phyloP scores from a whole-genome alignment of 1,139 yeast species.

The Kodamaea sp. region DNA sequence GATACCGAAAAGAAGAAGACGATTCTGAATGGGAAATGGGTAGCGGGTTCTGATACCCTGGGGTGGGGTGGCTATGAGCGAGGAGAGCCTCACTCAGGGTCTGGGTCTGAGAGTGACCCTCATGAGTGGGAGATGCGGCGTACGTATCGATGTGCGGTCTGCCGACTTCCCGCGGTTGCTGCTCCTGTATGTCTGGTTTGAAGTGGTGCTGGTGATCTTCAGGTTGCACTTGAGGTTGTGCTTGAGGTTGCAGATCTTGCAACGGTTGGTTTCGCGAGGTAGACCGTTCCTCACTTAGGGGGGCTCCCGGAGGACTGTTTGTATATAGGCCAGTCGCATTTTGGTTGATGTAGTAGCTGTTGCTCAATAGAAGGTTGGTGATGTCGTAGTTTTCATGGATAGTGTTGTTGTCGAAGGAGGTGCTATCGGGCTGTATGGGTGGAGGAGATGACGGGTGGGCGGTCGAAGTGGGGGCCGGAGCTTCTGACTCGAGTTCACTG shows the following conservation, averaged over 20 bases:
- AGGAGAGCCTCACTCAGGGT: too few relatives aligned
- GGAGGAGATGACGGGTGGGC: background rate
- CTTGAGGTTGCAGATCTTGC: slow-evolving; percentile 7
- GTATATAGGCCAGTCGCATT: slow-evolving; percentile 1
- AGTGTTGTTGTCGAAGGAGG: slow-evolving; percentile 15
- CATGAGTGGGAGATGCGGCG: too few relatives aligned
- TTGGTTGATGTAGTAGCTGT: slow-evolving; percentile 11
- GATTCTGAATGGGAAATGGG: slow-evolving; percentile 4
- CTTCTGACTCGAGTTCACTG: background rate
- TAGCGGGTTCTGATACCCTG: background rate
- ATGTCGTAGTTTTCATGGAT: slow-evolving; percentile 26
- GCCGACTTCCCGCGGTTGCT: too few relatives aligned
- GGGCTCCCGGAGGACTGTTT: background rate
- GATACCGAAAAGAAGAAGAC: slow-evolving; percentile 1
- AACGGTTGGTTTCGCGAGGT: slow-evolving; percentile 3
- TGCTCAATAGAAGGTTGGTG: slow-evolving; percentile 23
- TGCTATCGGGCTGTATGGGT: slow-evolving; percentile 1
- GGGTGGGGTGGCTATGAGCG: too few relatives aligned
- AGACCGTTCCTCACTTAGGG: slow-evolving; percentile 1
- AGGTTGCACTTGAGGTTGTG: slow-evolving; percentile 6
- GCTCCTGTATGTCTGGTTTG: background rate
- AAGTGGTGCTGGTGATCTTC: background rate
- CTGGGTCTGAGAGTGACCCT: background rate
- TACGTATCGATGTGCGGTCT: too few relatives aligned
- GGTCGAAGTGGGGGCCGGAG: background rate